A percentile compares a stretch with the other conserved stretches of the same genome.
These are phyloP conservation scores for Spinacia oleracea DNA, from an alignment of 179 eudicot species.

Conservation along the genomic window DNA sequence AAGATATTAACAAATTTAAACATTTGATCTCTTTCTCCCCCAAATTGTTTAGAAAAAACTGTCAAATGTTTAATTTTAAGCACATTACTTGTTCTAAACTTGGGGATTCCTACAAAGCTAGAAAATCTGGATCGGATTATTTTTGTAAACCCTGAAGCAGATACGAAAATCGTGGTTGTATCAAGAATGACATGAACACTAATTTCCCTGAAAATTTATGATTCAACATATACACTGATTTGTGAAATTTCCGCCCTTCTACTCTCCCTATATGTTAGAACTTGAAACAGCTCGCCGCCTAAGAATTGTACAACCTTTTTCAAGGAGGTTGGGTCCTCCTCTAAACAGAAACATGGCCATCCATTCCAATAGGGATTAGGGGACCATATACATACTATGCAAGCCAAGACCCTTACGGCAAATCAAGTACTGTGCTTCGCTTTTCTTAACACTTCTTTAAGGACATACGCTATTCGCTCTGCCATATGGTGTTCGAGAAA, in stretches of 20 bases:
- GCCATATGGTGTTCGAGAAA: conserved; percentile 88
- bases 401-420: conserved; percentile 7
- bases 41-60: not conserved
- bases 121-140: not conserved
- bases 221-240: conserved; percentile 27
- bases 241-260: conserved; percentile 5
- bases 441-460: conserved; percentile 67
- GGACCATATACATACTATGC: conserved; percentile 9
- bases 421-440: conserved; percentile 44
- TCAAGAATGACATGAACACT: not conserved
- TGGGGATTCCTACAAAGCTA: not conserved
- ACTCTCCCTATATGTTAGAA: conserved; percentile 8
- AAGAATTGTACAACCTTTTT: conserved; percentile 29
- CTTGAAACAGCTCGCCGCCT: conserved; percentile 10
- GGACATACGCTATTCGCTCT: conserved; percentile 65
- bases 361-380: conserved; percentile 15
- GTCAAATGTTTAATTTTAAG: not conserved
- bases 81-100: not conserved
- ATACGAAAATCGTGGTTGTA: not conserved
- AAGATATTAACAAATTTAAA: not conserved
- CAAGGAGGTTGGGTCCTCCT: conserved; percentile 5
- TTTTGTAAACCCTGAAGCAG: not conserved
- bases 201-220: not conserved
- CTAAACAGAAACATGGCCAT: conserved; percentile 10
- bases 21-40: not conserved